phyloP scores from a whole-genome alignment of 768 basidiomycete species.

The Leccinum imitatum region DNA sequence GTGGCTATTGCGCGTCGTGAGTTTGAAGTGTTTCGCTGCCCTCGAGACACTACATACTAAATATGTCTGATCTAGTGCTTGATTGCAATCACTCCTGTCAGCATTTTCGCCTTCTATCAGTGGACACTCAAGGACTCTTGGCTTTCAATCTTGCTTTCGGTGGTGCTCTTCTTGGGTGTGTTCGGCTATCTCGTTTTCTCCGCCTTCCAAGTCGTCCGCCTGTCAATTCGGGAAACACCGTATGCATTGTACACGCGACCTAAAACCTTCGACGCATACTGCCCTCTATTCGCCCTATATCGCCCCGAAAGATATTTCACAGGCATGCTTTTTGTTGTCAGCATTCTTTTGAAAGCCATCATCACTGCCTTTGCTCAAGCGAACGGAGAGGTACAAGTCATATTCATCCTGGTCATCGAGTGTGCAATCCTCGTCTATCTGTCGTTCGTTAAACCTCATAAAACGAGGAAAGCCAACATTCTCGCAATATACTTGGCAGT shows the following conservation, averaged over 20 bases:
- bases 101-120: conserved; percentile 82
- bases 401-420: conserved; percentile 67
- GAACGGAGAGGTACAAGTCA: conserved; percentile 67
- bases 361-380: conserved; percentile 66
- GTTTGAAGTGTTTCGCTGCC: conserved; percentile 23
- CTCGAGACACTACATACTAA: not conserved
- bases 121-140: conserved; percentile 91
- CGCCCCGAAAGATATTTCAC: conserved; percentile 68
- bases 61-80: conserved; percentile 44
- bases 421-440: conserved; percentile 52
- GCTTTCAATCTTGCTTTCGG: conserved; percentile 79
- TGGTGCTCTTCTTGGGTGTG: conserved; percentile 59
- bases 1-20: conserved; percentile 69
- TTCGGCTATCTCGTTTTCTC: conserved; percentile 49
- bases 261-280: conserved; percentile 41
- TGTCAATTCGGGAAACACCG: conserved; percentile 41
- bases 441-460: conserved; percentile 59
- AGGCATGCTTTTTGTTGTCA: conserved; percentile 54
- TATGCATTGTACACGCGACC: conserved; percentile 39
- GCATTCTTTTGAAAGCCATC: conserved; percentile 64
- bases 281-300: conserved; percentile 67
- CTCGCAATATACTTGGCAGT: conserved; percentile 66
- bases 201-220: conserved; percentile 47
- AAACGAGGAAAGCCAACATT: conserved; percentile 67
- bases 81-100: conserved; percentile 64